phyloP scores from a whole-genome alignment of 2,329 filamentous ascomycete species.

The Alternaria arbusti region DNA sequence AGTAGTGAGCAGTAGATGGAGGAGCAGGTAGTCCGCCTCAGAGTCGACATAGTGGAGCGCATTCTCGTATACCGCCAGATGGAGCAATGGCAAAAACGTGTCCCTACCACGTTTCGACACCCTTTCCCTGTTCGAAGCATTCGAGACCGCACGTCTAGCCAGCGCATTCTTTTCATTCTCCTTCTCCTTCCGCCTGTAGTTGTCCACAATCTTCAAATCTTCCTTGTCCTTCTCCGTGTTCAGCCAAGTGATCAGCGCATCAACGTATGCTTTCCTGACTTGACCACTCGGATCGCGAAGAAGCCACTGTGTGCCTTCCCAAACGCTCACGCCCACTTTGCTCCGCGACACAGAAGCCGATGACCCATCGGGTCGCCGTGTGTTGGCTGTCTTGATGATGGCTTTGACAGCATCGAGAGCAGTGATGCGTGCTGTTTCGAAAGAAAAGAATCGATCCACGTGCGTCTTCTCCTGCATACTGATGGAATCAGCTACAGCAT shows the following conservation, averaged over 20 bases:
- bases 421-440: slow-evolving; percentile 64
- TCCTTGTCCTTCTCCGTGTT: slow-evolving; percentile 74
- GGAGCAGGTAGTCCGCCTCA: slow-evolving; percentile 75
- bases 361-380: slow-evolving; percentile 49
- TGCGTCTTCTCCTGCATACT: slow-evolving; percentile 60
- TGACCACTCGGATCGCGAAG: slow-evolving; percentile 77
- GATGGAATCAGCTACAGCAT: slow-evolving; percentile 55
- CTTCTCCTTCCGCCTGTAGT: slow-evolving; percentile 51
- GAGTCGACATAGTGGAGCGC: slow-evolving; percentile 68
- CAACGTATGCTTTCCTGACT: slow-evolving; percentile 84
- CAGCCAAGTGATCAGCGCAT: slow-evolving; percentile 84
- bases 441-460: slow-evolving; percentile 67
- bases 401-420: slow-evolving; percentile 82
- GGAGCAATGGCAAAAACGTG: slow-evolving; percentile 81
- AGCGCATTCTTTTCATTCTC: slow-evolving; percentile 54
- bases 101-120: slow-evolving; percentile 61
- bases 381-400: slow-evolving; percentile 81
- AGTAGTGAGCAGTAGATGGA: slow-evolving; percentile 77
- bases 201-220: slow-evolving; percentile 69
- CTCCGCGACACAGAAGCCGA: slow-evolving; percentile 69
- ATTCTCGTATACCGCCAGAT: slow-evolving; percentile 89
- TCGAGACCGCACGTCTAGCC: slow-evolving; percentile 71
- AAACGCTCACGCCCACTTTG: slow-evolving; percentile 78
- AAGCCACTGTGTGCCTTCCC: slow-evolving; percentile 97
- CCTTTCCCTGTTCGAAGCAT: slow-evolving; percentile 67